Conservation (phyloP, 164 flowering plant species). For the Stephania cephalantha region DNA sequence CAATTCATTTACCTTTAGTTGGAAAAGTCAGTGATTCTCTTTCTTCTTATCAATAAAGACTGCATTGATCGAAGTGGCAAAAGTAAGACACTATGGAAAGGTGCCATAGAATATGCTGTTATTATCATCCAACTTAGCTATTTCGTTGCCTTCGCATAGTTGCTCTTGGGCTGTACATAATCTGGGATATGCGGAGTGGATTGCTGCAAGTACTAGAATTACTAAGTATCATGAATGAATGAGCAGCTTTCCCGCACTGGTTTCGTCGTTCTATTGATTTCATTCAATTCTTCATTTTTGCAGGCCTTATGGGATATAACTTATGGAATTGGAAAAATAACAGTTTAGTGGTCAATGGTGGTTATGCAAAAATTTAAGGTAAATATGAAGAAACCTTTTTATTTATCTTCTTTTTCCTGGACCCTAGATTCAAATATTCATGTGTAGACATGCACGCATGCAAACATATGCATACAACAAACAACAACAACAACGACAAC, state of each 20-base stretch:
- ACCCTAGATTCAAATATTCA: neutral
- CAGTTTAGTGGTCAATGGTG: slow-evolving; percentile 2
- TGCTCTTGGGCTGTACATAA: neutral
- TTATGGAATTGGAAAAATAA: slow-evolving; percentile 25
- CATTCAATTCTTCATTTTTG: slow-evolving; percentile 9
- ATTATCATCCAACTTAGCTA: too few species aligned
- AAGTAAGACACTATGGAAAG: too few species aligned
- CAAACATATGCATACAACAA: neutral
- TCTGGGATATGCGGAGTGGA: neutral
- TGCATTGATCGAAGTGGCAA: too few species aligned
- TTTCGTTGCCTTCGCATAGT: neutral
- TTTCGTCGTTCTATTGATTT: neutral
- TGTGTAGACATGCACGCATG: neutral
- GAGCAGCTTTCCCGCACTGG: neutral
- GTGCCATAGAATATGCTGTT: too few species aligned
- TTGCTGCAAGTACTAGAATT: neutral
- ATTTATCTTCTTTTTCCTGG: neutral
- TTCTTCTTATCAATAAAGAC: too few species aligned
- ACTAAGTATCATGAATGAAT: neutral
- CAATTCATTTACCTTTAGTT: too few species aligned
- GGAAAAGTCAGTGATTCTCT: too few species aligned
- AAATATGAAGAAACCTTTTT: slow-evolving; percentile 1
- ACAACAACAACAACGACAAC: too few species aligned
- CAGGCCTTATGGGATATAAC: slow-evolving; percentile 51
- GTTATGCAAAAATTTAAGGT: neutral